These are phyloP conservation scores for Aspergillus quadricinctus DNA, from an alignment of 2,329 filamentous ascomycete species.

Conservation along the genomic window DNA sequence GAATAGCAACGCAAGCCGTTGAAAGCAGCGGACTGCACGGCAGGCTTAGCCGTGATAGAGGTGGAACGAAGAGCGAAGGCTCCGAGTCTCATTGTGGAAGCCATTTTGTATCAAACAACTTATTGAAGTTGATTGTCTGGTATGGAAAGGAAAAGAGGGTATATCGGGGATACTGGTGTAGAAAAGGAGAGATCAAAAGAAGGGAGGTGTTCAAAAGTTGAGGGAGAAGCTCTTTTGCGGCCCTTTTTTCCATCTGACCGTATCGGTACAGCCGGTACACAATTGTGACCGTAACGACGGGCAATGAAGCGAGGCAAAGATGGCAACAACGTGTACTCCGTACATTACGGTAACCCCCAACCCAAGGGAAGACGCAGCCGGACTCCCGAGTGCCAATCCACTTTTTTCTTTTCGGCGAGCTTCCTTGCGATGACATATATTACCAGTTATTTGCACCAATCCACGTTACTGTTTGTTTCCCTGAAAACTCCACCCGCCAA, in stretches of 20 bases:
- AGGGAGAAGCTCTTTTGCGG: slow-evolving; percentile 31
- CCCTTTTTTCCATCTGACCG: slow-evolving; percentile 29
- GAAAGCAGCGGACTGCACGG: slow-evolving; percentile 67
- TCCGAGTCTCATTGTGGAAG: slow-evolving; percentile 75
- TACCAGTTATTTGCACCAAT: not conserved
- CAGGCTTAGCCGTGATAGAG: slow-evolving; percentile 62
- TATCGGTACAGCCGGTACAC: slow-evolving; percentile 32
- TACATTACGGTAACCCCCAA: slow-evolving; percentile 23
- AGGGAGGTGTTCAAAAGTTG: slow-evolving; percentile 8
- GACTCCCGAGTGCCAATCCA: slow-evolving; percentile 18
- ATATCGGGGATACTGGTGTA: slow-evolving; percentile 34
- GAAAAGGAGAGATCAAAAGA: slow-evolving; percentile 27
- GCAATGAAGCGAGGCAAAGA: slow-evolving; percentile 10
- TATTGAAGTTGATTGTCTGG: slow-evolving; percentile 27
- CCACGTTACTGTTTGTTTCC: not conserved
- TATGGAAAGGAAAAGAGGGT: slow-evolving; percentile 31
- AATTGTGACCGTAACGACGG: slow-evolving; percentile 17
- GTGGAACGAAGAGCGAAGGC: slow-evolving; percentile 77
- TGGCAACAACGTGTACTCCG: slow-evolving; percentile 4
- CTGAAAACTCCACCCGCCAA: slow-evolving; percentile 8
- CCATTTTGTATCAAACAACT: slow-evolving; percentile 60
- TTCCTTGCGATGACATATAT: not conserved
- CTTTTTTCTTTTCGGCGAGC: not conserved
- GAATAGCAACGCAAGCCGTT: slow-evolving; percentile 88
- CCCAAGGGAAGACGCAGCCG: slow-evolving; percentile 17